Evolutionary conservation across 2,329 filamentous ascomycete species (phyloP).

Genomic region (Macrophomina phaseolina): DNA sequence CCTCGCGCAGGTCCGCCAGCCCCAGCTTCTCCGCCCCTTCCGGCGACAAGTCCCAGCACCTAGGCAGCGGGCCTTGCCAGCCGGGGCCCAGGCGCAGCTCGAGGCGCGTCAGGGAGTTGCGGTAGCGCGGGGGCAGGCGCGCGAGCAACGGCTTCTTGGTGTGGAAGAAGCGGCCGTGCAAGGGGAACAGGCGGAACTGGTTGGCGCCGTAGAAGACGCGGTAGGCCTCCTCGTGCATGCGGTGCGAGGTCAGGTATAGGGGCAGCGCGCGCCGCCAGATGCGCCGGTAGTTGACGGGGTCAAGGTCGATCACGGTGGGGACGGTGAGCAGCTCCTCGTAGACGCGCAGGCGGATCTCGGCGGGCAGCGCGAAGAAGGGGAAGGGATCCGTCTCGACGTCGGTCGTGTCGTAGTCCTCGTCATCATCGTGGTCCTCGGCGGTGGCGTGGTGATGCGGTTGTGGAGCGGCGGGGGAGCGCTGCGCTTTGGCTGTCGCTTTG

Average conservation of each 20-base stretch:
- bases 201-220: conserved; percentile 58
- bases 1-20: conserved; percentile 64
- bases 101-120: conserved; percentile 65
- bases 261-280: conserved; percentile 62
- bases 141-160: conserved; percentile 74
- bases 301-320: conserved; percentile 67
- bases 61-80: conserved; percentile 69
- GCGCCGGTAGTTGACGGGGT: conserved; percentile 64
- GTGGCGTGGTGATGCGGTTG: not conserved
- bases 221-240: conserved; percentile 58
- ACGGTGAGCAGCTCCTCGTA: conserved; percentile 56
- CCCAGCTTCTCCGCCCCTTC: conserved; percentile 53
- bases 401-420: conserved; percentile 66
- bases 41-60: conserved; percentile 63
- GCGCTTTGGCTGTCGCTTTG: not conserved
- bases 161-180: conserved; percentile 68
- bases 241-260: conserved; percentile 67
- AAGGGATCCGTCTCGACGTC: conserved; percentile 41
- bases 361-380: conserved; percentile 59
- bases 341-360: conserved; percentile 59
- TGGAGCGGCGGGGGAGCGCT: too few species aligned
- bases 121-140: conserved; percentile 66
- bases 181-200: conserved; percentile 60
- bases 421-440: conserved; percentile 51
- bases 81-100: conserved; percentile 76